Evolutionary conservation across 306 rosid species (phyloP).

Genomic region (Ormosia semicastrata): DNA sequence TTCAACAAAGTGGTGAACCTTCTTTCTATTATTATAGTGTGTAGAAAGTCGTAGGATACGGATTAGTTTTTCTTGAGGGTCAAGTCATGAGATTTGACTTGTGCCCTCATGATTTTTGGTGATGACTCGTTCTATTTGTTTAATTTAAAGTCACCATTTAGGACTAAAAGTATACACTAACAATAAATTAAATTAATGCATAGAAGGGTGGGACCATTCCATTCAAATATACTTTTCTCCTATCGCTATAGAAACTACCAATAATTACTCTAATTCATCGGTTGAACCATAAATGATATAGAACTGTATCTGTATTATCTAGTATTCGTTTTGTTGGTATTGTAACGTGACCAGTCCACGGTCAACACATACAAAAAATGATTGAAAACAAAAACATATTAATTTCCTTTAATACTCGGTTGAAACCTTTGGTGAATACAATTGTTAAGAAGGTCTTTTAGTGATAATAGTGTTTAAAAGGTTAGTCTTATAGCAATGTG

Average conservation of each 20-base stretch:
- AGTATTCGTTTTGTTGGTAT: too few species aligned
- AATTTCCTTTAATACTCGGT: too few species aligned
- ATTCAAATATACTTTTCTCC: slow-evolving; percentile 10
- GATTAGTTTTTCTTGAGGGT: background rate
- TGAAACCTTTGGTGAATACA: too few species aligned
- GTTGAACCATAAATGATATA: background rate
- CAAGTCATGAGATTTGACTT: slow-evolving; percentile 43
- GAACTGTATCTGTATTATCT: background rate
- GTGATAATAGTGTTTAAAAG: too few species aligned
- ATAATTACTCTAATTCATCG: background rate
- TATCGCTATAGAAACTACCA: background rate
- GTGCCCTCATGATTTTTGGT: background rate
- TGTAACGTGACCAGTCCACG: too few species aligned
- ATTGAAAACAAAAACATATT: too few species aligned
- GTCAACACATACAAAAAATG: too few species aligned
- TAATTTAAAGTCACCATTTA: slow-evolving; percentile 26
- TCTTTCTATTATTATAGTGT: slow-evolving; percentile 22
- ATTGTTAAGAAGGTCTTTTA: too few species aligned
- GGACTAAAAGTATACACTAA: slow-evolving; percentile 10
- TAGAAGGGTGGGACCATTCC: slow-evolving; percentile 16
- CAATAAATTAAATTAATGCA: background rate
- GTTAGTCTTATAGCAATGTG: too few species aligned
- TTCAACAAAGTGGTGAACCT: slow-evolving; percentile 35
- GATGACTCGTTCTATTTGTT: slow-evolving; percentile 28
- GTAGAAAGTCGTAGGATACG: slow-evolving; percentile 8